Conservation (phyloP, 306 rosid species). For the Malus asiatica region DNA sequence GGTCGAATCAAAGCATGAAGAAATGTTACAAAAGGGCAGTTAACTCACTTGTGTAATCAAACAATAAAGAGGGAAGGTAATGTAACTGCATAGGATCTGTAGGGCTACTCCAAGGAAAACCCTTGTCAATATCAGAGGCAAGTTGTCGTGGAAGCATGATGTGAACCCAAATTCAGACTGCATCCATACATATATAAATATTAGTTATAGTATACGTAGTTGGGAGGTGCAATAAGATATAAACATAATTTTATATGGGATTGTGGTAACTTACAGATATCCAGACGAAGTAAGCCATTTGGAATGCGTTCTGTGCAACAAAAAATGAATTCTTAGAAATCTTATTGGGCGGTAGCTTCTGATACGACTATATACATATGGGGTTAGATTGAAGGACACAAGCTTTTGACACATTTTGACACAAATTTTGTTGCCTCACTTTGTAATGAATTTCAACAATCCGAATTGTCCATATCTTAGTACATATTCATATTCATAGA, state of each 20-base stretch:
- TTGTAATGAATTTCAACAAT: no score
- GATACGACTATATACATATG: not conserved
- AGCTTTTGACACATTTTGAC: no score
- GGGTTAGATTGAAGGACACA: no score
- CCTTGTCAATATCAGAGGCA: conserved; percentile 34
- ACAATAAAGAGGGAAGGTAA: conserved; percentile 59
- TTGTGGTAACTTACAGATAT: conserved; percentile 22
- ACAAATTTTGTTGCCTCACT: no score
- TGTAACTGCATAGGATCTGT: conserved; percentile 58
- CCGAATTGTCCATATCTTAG: no score
- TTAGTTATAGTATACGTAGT: no score
- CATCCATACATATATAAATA: not conserved
- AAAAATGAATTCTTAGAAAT: not conserved
- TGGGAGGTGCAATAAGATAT: no score
- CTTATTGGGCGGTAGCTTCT: not conserved
- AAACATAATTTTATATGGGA: no score
- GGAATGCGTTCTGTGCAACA: conserved; percentile 52
- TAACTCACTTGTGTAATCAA: conserved; percentile 52
- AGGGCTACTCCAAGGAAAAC: conserved; percentile 44
- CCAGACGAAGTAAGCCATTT: conserved; percentile 57
- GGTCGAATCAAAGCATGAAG: not conserved
- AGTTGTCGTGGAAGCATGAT: conserved; percentile 57
- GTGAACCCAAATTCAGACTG: conserved; percentile 46
- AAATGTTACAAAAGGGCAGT: not conserved
- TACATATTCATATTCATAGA: no score